Base-by-base conservation (phyloP, 2,329 filamentous ascomycete species). In the Hypocreales sp. region DNA sequence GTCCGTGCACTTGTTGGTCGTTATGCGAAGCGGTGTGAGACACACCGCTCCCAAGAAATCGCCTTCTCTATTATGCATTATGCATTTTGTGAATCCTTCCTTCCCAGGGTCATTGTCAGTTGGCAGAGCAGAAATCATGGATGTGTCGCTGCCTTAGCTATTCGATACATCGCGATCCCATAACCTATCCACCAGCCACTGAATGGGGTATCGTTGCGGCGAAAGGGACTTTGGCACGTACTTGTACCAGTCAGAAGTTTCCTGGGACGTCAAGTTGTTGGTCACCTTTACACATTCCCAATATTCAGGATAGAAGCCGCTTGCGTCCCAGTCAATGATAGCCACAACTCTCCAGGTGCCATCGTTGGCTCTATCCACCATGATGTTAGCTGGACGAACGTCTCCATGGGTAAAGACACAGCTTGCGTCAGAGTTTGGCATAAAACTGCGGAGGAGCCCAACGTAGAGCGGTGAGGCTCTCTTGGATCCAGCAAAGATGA, bases 281-380 rank as follows among this genome's bases (percentile, higher is more conserved):
- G 36, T 35, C 22, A 29, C 26, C 24, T 39, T 39, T 1, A 37
- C 27, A 21, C 21, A 29, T 28, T 39, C 36, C 36, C 31, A 39
- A 27, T 39, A 39, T 11, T 39, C 32, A 13, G 36, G 35, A 31
- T 39, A 37, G 10, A 33, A 33, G 13, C 35, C 36, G 25, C 34
- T 35, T 19, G 27, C 8, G 22, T 39, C 33, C 36, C 35, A 39
- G 20, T 39, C 36, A 10, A 39, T 34, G 14, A 39, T 24, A 12
- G 22, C 31, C 4, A 20, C 22, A 24, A 37, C 26, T 14, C 13
- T 14, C 35, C 32, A 39, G 19, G 16, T 22, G 11, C 27, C 19
- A 27, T 32, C 26, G 26, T 33, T 8, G 24, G 25, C 20, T 26
- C 28, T 8, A 28, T 19, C 17, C 16, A 26, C 9, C 17, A 26